Percentiles rank a stretch among this genome's conserved stretches.
Evolutionary conservation across 2,329 filamentous ascomycete species (phyloP).

Genomic region (Colletotrichum sublineola): DNA sequence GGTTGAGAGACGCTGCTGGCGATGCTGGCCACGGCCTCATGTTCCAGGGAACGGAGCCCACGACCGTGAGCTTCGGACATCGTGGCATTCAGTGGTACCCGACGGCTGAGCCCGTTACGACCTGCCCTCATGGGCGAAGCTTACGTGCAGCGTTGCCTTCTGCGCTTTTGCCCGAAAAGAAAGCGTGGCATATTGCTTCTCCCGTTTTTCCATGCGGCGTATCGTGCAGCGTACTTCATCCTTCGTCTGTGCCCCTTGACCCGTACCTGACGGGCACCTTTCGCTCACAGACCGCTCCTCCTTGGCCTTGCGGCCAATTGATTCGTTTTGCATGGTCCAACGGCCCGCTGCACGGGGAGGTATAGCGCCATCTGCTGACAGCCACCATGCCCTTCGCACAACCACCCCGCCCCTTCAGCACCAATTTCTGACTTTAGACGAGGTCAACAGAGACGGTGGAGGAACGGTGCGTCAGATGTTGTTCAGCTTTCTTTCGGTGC

Average conservation of each 20-base stretch:
- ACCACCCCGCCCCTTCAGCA: not conserved
- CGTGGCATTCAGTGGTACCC: constrained; percentile 1
- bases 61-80: constrained; percentile 17
- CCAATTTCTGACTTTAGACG: not conserved
- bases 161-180: not conserved
- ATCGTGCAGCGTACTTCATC: not conserved
- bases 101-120: constrained; percentile 8
- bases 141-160: constrained; percentile 10
- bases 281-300: constrained; percentile 9
- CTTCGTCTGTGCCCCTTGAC: not conserved
- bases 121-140: constrained; percentile 10
- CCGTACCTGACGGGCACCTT: not conserved
- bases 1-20: not conserved
- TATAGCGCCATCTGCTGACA: not conserved
- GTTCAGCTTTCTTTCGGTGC: not conserved
- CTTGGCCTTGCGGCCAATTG: not conserved
- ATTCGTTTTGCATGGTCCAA: constrained; percentile 15
- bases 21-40: not conserved
- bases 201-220: constrained; percentile 6
- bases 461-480: not conserved
- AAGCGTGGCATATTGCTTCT: constrained; percentile 6
- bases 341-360: not conserved
- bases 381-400: not conserved
- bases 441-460: not conserved
- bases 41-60: not conserved